phyloP scores from a whole-genome alignment of 306 rosid species.

The Lathyrus oleraceus region DNA sequence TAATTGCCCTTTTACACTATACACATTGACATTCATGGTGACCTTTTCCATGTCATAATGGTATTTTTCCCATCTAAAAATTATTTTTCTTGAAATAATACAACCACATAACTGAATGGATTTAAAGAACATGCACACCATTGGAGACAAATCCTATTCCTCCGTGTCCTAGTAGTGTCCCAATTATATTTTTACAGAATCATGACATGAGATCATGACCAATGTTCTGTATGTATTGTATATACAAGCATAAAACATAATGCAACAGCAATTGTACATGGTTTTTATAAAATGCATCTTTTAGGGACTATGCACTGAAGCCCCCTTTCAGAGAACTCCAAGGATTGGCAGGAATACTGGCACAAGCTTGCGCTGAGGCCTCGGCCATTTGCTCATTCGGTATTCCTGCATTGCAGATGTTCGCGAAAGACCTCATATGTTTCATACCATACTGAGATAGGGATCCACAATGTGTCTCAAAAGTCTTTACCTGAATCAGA shows the following conservation, averaged over 20 bases:
- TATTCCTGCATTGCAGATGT: conserved; percentile 84
- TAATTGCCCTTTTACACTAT: neutral
- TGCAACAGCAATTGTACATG: conserved; percentile 17
- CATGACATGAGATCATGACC: neutral
- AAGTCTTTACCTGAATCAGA: conserved; percentile 71
- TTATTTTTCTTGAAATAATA: conserved; percentile 17
- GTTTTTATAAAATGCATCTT: conserved; percentile 5
- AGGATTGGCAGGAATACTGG: conserved; percentile 52
- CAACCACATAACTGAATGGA: conserved; percentile 28
- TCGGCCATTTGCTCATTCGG: conserved; percentile 65
- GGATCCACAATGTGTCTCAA: conserved; percentile 89
- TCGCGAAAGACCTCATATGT: conserved; percentile 89
- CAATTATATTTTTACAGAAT: conserved; percentile 45
- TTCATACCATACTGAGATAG: conserved; percentile 97
- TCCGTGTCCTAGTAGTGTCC: conserved; percentile 19
- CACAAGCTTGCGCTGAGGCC: conserved; percentile 82
- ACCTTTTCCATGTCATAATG: conserved; percentile 4
- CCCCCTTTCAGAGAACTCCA: conserved; percentile 84
- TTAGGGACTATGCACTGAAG: conserved; percentile 59
- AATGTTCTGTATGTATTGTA: neutral
- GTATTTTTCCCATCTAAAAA: conserved; percentile 1
- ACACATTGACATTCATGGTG: conserved; percentile 13
- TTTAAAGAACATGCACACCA: conserved; percentile 17
- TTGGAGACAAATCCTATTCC: neutral
- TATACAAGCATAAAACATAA: conserved; percentile 18